A percentile compares a stretch with the other conserved stretches of the same genome.
Evolutionary conservation across 1,284 basidiomycete species (phyloP).

Genomic region (Heliocybe sulcata): DNA sequence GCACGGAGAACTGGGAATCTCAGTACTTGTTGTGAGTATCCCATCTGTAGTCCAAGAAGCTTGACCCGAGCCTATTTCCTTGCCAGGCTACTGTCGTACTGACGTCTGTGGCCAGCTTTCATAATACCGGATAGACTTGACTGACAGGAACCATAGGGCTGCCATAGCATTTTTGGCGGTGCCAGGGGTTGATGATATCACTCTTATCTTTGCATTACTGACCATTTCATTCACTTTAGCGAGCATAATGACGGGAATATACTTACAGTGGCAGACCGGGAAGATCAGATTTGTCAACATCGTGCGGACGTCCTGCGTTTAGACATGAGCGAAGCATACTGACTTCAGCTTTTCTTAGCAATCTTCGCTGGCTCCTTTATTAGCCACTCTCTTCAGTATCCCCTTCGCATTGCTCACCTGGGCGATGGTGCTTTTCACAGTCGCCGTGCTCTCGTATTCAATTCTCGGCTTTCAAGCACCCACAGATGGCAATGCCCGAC

Average conservation of each 20-base stretch:
- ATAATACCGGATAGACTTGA: neutral
- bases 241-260: slow-evolving; percentile 1
- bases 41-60: no score
- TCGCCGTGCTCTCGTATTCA: neutral
- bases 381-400: neutral
- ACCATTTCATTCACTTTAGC: neutral
- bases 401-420: neutral
- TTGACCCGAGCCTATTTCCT: no score
- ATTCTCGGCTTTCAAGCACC: neutral
- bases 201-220: neutral
- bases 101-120: neutral
- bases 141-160: neutral
- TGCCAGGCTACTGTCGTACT: neutral
- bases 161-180: neutral
- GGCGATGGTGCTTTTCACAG: neutral
- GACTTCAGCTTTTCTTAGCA: neutral
- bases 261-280: neutral
- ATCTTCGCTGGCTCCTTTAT: neutral
- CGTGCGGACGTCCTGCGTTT: neutral
- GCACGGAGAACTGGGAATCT: neutral
- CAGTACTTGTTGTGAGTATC: neutral
- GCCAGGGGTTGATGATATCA: neutral
- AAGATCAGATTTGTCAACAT: neutral
- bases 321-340: neutral
- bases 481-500: neutral